Evolutionary conservation across 108 stramenopile species (phyloP).

Genomic region (Tribonema minus): DNA sequence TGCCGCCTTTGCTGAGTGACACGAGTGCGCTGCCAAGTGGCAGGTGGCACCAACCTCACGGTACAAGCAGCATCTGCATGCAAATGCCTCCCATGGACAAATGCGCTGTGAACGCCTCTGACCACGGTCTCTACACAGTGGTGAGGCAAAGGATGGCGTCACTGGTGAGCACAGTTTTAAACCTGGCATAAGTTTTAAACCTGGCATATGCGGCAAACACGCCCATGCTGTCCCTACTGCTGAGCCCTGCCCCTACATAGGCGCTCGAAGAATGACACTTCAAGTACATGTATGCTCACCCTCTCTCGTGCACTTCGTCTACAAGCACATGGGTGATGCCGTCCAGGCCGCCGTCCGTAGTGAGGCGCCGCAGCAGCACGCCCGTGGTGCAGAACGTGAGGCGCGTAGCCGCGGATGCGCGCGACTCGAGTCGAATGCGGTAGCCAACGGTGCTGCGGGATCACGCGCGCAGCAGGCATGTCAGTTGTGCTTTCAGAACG

Average conservation of each 20-base stretch:
- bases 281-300: not conserved
- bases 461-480: not conserved
- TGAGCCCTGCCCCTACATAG: not conserved
- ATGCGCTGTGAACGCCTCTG: not conserved
- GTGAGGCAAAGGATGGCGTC: not conserved
- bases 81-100: no score
- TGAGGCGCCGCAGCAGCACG: conserved; percentile 87
- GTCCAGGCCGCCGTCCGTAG: conserved; percentile 68
- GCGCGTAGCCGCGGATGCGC: conserved; percentile 64
- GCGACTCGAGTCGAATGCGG: conserved; percentile 81
- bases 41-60: not conserved
- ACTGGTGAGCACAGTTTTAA: not conserved
- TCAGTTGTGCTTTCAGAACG: no score
- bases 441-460: conserved; percentile 64
- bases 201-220: no score
- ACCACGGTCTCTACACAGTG: not conserved
- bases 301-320: conserved; percentile 89
- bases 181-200: no score
- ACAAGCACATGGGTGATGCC: conserved; percentile 83
- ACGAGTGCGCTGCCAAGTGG: not conserved
- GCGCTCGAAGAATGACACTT: not conserved
- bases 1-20: not conserved
- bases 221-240: not conserved
- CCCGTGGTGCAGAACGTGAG: conserved; percentile 94
- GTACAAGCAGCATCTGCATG: no score